Conservation (phyloP, 139 green algal species). For the Auxenochlorella protothecoides region DNA sequence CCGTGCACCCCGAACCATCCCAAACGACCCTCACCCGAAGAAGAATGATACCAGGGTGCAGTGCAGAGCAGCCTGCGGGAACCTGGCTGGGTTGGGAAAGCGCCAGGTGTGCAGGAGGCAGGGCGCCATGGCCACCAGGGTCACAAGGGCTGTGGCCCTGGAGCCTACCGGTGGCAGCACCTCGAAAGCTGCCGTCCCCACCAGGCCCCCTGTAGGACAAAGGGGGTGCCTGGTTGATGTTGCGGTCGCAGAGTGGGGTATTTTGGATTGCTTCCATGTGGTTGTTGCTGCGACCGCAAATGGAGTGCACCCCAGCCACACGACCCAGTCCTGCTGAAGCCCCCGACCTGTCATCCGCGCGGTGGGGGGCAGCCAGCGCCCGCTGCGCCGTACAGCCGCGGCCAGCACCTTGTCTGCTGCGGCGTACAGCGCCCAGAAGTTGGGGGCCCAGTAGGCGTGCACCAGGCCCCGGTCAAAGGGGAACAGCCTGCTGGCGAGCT, state of each 20-base stretch:
- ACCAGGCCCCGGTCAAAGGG: slow-evolving; percentile 81
- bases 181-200: slow-evolving; percentile 49
- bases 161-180: slow-evolving; percentile 69
- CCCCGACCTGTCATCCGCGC: slow-evolving; percentile 47
- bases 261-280: no score
- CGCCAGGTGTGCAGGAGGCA: slow-evolving; percentile 42
- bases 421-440: slow-evolving; percentile 87
- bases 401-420: slow-evolving; percentile 60
- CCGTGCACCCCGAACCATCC: background rate
- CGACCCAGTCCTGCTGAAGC: background rate
- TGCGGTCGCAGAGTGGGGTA: no score
- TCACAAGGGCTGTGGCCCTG: slow-evolving; percentile 19
- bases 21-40: slow-evolving; percentile 42
- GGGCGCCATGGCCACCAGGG: slow-evolving; percentile 56
- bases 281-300: no score
- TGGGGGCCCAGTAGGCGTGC: slow-evolving; percentile 95
- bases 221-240: background rate
- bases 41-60: slow-evolving; percentile 68
- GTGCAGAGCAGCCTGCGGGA: slow-evolving; percentile 37
- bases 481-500: slow-evolving; percentile 62
- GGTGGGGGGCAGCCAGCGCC: background rate
- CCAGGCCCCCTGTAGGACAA: slow-evolving; percentile 44
- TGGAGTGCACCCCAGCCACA: background rate
- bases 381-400: slow-evolving; percentile 6
- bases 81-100: slow-evolving; percentile 15